Base-by-base conservation (phyloP, 768 basidiomycete genomes). In the Boletellus sp. region DNA sequence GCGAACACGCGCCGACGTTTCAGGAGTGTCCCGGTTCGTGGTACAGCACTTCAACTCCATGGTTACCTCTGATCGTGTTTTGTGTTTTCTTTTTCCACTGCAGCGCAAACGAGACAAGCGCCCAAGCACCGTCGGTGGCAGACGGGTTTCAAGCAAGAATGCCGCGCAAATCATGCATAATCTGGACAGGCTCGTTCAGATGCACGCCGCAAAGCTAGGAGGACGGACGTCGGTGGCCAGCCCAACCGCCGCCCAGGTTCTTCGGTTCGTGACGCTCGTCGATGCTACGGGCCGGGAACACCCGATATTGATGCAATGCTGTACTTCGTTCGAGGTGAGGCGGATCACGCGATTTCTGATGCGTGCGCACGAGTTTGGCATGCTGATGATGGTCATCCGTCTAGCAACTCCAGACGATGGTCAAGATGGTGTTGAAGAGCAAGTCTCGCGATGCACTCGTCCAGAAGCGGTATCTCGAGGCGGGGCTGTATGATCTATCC, bases 281-380 rank as follows among this genome's bases (percentile, higher is more conserved):
- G 65, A 65, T 23, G 62, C 56, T 1, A 64, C 64, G 7, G 65
- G 62, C 40, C 52, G 65, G 17, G 47, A 56, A 20, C 63, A 64
- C 36, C 59, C 56, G 22, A 62, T 64, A 52, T 36, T 45, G 19
- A 50, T 67, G 56, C 53, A 67, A 17, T 54, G 53, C 38, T 64
- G 63, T 35, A 34, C 56, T 3, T 64, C 59, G 32, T 64, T 65
- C 6, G 56, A 67, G 56, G 63, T 62, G 35, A 31, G 53, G 11
- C 1, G 22, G 23, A 16, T n/a, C 1, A 2, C 19, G 17, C 20
- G 20, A 9, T 8, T 19, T 23, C 8, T 17, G 4, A 2, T 3
- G 22, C 6, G 16, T 35, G 35, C 7, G 13, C 3, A 2, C 6
- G 13, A 8, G 12, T 10, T 1, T 20, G 23, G 12, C 34, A 24